Evolutionary conservation across 768 basidiomycete species (phyloP), one percentile per base, ranked within the genome.

Genomic region (Jaapia argillacea): DNA sequence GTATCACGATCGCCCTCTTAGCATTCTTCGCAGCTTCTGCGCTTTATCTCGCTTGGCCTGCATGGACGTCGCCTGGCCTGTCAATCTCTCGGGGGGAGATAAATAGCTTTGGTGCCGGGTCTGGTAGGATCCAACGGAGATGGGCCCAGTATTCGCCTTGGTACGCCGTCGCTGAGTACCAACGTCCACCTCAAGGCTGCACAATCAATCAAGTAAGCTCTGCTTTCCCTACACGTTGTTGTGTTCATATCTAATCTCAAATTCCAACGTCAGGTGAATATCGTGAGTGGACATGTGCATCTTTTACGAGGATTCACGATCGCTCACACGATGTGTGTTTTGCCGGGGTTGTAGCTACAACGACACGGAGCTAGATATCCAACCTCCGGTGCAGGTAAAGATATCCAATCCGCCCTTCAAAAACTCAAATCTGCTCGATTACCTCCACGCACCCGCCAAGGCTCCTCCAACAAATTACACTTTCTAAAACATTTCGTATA

Each of bases 351-450:
- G 14, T 23, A 89, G 86, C 64, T 92, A 6, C 81, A 89, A 60
- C 69, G 88, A 12, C 88, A 92, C 53, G 87, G 86, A 2, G 77
- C 85, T 1, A 75, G 88, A 25, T 89, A 70, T 51, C 88, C 88
- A 0, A 89, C 86, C 0, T 50, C 54, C 0, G 66, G 68, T 2
- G 69, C 74, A 6, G 57, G 67, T 1, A 50, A 53, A 10, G 44
- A 48, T 22, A 83, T 83, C 6, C 48, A 58, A 13, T 47, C 54
- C 4, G 69, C 79, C 0, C 51, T 91, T 6, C 46, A 54, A 4
- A 83, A 81, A 48, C 64, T 90, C 1, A 54, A 74, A 45, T 53
- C 66, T 0, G n/a, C n/a, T n/a, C n/a, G n/a, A n/a, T n/a, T n/a
- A n/a, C n/a, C n/a, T n/a, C n/a, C n/a, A n/a, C n/a, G n/a, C n/a